Evolutionary conservation across 2,329 filamentous ascomycete species (phyloP).

Genomic region (Venturia aucupariae): DNA sequence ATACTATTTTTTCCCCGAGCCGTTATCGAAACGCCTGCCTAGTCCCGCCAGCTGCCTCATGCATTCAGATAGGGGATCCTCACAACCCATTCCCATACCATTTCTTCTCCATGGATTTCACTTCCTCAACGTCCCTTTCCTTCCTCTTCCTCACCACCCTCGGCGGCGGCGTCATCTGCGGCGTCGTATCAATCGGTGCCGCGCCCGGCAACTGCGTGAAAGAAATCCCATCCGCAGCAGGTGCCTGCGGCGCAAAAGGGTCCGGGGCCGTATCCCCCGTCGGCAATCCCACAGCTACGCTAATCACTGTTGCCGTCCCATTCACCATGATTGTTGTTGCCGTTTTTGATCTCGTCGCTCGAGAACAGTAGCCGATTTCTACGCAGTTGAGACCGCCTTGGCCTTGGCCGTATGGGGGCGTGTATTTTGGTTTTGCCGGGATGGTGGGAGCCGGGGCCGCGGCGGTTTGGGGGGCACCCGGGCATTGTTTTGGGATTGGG

Average conservation of each 20-base stretch:
- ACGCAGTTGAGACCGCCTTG: conserved; percentile 12
- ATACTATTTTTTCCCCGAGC: too few species aligned
- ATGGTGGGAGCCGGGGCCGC: background rate
- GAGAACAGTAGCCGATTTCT: conserved; percentile 11
- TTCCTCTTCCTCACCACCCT: background rate
- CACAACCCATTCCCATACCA: background rate
- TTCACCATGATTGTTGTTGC: background rate
- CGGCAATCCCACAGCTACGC: background rate
- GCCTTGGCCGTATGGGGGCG: conserved; percentile 6
- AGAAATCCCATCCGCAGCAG: background rate
- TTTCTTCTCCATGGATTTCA: background rate
- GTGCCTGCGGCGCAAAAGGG: background rate
- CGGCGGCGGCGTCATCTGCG: background rate
- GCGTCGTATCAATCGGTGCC: background rate
- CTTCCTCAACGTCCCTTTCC: background rate
- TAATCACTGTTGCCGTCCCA: background rate
- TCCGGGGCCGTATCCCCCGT: background rate
- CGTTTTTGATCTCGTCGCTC: background rate
- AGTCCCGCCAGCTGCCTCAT: background rate
- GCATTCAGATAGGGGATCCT: too few species aligned
- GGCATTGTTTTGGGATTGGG: conserved; percentile 5
- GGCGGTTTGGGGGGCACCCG: background rate
- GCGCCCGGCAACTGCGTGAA: background rate
- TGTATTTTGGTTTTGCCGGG: conserved; percentile 1
- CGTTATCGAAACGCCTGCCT: too few species aligned